Conservation (phyloP, 2,329 filamentous ascomycete genomes). For the Colletotrichum liaoningense region DNA sequence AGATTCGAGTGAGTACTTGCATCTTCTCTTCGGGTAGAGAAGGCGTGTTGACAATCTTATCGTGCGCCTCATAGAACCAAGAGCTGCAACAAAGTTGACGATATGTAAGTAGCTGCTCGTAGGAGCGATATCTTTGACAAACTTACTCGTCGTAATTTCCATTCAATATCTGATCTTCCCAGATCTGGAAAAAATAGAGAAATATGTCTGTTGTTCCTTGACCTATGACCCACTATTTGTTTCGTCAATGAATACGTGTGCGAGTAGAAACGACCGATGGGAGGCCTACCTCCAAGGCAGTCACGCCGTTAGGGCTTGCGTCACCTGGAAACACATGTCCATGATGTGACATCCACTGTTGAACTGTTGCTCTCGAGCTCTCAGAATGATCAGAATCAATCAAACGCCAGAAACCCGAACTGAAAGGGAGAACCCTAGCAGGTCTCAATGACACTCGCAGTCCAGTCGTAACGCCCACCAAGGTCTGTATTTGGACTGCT, state of each 20-base stretch:
- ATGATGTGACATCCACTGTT: not conserved
- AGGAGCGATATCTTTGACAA: not conserved
- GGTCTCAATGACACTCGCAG: not conserved
- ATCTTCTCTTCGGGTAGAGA: fast-evolving
- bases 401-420: too few relatives aligned
- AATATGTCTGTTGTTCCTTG: fast-evolving
- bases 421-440: not conserved
- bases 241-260: not conserved
- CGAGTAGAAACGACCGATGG: not conserved
- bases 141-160: not conserved
- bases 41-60: fast-evolving
- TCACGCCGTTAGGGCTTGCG: fast-evolving
- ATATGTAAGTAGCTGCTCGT: not conserved
- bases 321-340: not conserved
- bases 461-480: not conserved
- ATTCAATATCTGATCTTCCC: not conserved
- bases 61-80: not conserved
- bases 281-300: not conserved
- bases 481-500: not conserved
- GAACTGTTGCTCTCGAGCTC: fast-evolving
- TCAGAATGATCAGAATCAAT: too few relatives aligned
- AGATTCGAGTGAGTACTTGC: not conserved
- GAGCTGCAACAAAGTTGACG: not conserved
- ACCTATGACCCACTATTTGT: not conserved
- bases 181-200: not conserved